Base-by-base conservation (phyloP, 2,329 filamentous ascomycete species). In the Aspergillus ustus region DNA sequence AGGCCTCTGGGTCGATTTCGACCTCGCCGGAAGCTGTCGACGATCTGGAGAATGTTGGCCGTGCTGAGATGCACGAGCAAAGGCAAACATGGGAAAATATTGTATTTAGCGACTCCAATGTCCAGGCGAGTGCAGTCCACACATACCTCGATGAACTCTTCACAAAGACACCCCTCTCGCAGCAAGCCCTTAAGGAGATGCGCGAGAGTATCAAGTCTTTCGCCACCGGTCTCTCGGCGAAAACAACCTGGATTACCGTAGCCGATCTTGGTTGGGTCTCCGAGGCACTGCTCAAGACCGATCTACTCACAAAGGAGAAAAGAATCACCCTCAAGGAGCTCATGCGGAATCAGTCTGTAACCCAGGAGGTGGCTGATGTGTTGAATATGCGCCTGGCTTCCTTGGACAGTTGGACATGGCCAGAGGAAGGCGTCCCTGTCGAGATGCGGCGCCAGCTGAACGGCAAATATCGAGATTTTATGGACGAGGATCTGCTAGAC, bases 401-500 rank as follows among this genome's bases (percentile, higher is more conserved):
- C 7, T 69, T 87, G 2, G 78, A 82, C 20, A 81, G 73, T 25
- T 87, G 85, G 85, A 69, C 74, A 13, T 87, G 85, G 84, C 77
- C 76, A 17, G 68, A 73, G 2, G 72, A 74, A 4, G 80, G 77
- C 4, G 76, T 85, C 7, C 74, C 78, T 1, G 67, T 86, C 2
- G 77, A 83, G 50, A 81, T 83, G 77, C 79, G 84, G 40, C 80
- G 82, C 7, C 82, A 85, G 55, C 69, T 87, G 40, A 86, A 85
- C 65, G 83, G 84, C 3, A 83, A 84, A 62, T 88, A 88, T 68
- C 78, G 85, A 2, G 82, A 87, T 28, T 86, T 81, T 67, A 85
- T 86, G 77, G 83, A 87, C 53, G 83, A 85, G 65, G 86, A 88
- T 63, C 75, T 86, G 20, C 78, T 86, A 7, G 82, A 86, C 65